A percentile compares a stretch with the other conserved stretches of the same genome.
These are phyloP conservation scores for Oryza glumipatula DNA, from an alignment of 176 grass and related monocot species.

Conservation along the genomic window DNA sequence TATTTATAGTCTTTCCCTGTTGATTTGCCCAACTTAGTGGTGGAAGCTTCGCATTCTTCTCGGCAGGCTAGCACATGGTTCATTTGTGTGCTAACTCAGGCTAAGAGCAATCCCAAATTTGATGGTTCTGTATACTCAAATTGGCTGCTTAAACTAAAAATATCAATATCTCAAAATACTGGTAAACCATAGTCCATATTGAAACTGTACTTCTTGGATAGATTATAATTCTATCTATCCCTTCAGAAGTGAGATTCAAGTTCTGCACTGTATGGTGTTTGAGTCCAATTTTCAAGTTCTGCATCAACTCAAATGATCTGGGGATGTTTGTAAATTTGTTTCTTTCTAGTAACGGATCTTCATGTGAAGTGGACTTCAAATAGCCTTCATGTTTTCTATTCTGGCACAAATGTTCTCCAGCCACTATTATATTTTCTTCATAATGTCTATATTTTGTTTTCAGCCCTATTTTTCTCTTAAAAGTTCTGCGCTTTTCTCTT, in stretches of 20 bases:
- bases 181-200: neutral
- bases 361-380: neutral
- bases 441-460: neutral
- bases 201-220: slow-evolving; percentile 1
- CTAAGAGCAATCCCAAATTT: slow-evolving; percentile 19
- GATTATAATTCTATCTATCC: slow-evolving; percentile 1
- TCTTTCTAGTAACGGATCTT: slow-evolving; percentile 4
- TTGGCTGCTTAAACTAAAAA: slow-evolving; percentile 1
- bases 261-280: neutral
- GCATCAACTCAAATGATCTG: neutral
- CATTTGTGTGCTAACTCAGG: slow-evolving; percentile 19
- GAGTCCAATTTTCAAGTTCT: slow-evolving; percentile 24
- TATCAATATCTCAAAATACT: slow-evolving; percentile 5
- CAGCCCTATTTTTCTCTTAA: neutral
- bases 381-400: neutral
- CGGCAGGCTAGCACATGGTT: neutral
- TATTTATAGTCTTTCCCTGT: slow-evolving; percentile 11
- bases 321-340: neutral
- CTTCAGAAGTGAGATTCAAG: neutral
- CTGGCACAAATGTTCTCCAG: neutral
- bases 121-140: slow-evolving; percentile 13
- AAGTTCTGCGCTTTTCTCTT: neutral
- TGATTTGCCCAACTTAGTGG: neutral
- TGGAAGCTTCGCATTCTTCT: neutral
- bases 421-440: neutral